These are phyloP conservation scores for Melastoma malabathricum DNA, from an alignment of 345 rosid species.

Conservation along the genomic window DNA sequence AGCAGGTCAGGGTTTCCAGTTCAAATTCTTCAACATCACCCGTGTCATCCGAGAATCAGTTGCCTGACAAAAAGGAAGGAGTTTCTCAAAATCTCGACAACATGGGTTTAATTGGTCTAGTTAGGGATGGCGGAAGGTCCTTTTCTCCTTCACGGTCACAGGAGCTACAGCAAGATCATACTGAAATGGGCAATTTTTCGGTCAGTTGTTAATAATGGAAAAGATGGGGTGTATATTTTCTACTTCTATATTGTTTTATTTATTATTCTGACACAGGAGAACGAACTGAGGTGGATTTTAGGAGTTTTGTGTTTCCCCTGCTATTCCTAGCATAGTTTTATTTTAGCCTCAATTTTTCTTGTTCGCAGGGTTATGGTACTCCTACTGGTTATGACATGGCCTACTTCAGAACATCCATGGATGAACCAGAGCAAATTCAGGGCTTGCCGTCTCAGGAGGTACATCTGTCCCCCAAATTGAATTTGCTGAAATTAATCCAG, in stretches of 20 bases:
- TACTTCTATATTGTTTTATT: too few species aligned
- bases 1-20: conserved; percentile 35
- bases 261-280: too few species aligned
- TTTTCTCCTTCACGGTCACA: conserved; percentile 44
- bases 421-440: conserved; percentile 46
- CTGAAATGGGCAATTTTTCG: conserved; percentile 43
- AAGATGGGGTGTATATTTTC: not conserved
- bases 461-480: conserved; percentile 1
- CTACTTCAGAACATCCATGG: conserved; percentile 56
- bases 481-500: not conserved
- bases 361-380: conserved; percentile 46
- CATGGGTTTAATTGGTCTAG: conserved; percentile 41
- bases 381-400: conserved; percentile 55
- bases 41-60: conserved; percentile 36
- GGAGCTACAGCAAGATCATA: conserved; percentile 40
- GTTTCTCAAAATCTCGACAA: conserved; percentile 47
- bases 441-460: conserved; percentile 73
- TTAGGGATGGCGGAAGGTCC: conserved; percentile 34
- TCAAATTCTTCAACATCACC: conserved; percentile 50
- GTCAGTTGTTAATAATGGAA: conserved; percentile 11
- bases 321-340: not conserved
- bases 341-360: conserved; percentile 7
- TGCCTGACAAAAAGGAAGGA: conserved; percentile 36
- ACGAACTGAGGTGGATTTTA: not conserved
- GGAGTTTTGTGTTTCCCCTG: conserved; percentile 43